A percentile compares a stretch with the other conserved stretches of the same genome.
Evolutionary conservation across 1,139 yeast genomes (phyloP).

Genomic region (Pichia sp.): DNA sequence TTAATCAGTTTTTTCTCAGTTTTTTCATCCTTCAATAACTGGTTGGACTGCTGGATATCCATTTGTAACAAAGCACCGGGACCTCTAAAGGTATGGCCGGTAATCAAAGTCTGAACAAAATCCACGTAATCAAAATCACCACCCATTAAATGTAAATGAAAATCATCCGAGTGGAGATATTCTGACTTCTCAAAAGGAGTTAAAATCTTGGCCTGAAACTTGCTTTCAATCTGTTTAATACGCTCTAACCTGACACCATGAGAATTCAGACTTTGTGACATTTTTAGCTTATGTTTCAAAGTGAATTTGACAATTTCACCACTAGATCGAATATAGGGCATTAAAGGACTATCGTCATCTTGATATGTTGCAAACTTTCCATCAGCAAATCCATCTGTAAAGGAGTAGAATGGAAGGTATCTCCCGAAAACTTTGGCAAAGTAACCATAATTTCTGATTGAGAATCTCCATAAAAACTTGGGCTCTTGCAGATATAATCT

Average conservation of each 20-base stretch:
- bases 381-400: neutral
- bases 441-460: constrained; percentile 3
- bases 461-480: constrained; percentile 10
- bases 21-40: neutral
- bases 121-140: neutral
- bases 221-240: neutral
- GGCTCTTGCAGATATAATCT: constrained; percentile 1
- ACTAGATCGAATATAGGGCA: neutral
- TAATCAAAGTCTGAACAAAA: constrained; percentile 2
- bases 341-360: neutral
- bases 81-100: constrained; percentile 1
- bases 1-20: neutral
- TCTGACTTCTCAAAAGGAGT: neutral
- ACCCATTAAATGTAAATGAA: constrained; percentile 4
- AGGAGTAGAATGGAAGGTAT: neutral
- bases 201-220: neutral
- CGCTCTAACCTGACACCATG: neutral
- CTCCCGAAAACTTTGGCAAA: neutral
- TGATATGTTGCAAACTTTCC: neutral
- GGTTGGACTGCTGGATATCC: neutral
- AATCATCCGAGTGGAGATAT: constrained; percentile 7
- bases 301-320: neutral
- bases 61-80: neutral
- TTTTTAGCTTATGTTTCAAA: neutral
- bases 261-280: neutral